A percentile compares a stretch with the other conserved stretches of the same genome.
Conservation (phyloP, 2,329 filamentous ascomycete genomes). For the Cylindrodendrum hubeiense region DNA sequence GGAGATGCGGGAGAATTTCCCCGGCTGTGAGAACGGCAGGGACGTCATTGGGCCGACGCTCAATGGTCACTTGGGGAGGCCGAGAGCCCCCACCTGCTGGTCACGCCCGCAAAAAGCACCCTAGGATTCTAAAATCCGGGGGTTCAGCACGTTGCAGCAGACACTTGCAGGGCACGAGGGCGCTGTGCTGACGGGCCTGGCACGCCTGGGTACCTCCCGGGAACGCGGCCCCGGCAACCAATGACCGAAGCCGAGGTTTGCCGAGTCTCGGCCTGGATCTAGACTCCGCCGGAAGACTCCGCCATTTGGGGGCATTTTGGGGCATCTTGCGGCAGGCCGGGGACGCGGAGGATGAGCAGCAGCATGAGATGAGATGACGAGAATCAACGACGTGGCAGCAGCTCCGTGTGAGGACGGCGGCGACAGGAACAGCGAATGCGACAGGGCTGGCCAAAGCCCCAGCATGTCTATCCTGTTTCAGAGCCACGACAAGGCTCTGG, state of each 20-base stretch:
- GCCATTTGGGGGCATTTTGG: background rate
- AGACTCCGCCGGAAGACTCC: constrained; percentile 27
- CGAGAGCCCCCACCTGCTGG: constrained; percentile 28
- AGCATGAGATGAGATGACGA: constrained; percentile 2
- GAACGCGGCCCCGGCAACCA: constrained; percentile 33
- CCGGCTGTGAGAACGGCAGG: constrained; percentile 41
- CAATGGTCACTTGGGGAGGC: constrained; percentile 27
- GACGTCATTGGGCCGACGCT: constrained; percentile 46
- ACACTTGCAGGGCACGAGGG: constrained; percentile 14
- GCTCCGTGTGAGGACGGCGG: background rate
- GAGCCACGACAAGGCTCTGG: constrained; percentile 56
- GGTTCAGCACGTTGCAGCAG: constrained; percentile 23
- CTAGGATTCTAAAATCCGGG: constrained; percentile 24
- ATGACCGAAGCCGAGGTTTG: constrained; percentile 47
- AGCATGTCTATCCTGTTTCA: constrained; percentile 49
- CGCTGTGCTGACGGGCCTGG: background rate
- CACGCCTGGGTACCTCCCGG: background rate
- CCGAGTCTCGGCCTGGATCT: constrained; percentile 39
- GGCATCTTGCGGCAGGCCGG: background rate
- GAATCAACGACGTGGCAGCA: constrained; percentile 21
- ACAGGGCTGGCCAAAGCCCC: background rate
- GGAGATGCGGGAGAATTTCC: constrained; percentile 46
- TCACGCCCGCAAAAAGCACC: constrained; percentile 37
- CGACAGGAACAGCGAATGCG: background rate
- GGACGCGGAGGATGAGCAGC: constrained; percentile 3